Evolutionary conservation across 2,329 filamentous ascomycete species (phyloP), one percentile per base, ranked within the genome.

Genomic region (Diaporthe australafricana): DNA sequence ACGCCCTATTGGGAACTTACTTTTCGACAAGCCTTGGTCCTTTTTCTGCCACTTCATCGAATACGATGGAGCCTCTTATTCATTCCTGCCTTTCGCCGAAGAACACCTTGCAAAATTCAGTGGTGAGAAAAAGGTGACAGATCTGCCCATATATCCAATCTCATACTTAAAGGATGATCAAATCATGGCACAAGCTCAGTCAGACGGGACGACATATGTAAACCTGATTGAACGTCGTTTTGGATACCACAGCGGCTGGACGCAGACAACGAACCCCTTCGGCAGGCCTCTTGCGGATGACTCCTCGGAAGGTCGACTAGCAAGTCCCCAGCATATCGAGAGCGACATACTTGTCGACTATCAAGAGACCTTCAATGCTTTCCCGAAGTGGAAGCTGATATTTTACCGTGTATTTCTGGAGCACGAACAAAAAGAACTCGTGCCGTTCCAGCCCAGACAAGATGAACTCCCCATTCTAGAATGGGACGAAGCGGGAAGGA

Each of bases 231-330:
- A 52, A 5, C 22, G 32, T 1, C 52, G 53, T 3, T 45, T 27
- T 5, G 67, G 38, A 14, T 70, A 38, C 11, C 62, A 60, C 45
- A 70, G 67, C 32, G 67, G 67, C 5, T 70, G 67, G 67, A 70
- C 67, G 2, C 30, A 20, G 20, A 52, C 45, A 45, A 1, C 12
- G 8, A n/a, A 17, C 22, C n/a, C 67, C 1, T 12, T 17, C 2
- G 67, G 67, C 5, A 0, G 2, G 0, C 66, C 9, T 2, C 3
- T 50, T 5, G 30, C 14, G 4, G 11, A 12, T 0, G n/a, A n/a
- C n/a, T n/a, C n/a, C n/a, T n/a, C 11, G 5, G 66, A 20, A 5
- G 14, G 9, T 20, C 1, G n/a, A n/a, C n/a, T n/a, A n/a, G 5
- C 5, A 0, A 52, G 42, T 17, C 55, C 67, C 3, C 30, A 70